A percentile compares a stretch with the other conserved stretches of the same genome.
These are phyloP conservation scores for Cryptosporidium sp. DNA, from an alignment of 169 alveolate genomes.

Conservation along the genomic window DNA sequence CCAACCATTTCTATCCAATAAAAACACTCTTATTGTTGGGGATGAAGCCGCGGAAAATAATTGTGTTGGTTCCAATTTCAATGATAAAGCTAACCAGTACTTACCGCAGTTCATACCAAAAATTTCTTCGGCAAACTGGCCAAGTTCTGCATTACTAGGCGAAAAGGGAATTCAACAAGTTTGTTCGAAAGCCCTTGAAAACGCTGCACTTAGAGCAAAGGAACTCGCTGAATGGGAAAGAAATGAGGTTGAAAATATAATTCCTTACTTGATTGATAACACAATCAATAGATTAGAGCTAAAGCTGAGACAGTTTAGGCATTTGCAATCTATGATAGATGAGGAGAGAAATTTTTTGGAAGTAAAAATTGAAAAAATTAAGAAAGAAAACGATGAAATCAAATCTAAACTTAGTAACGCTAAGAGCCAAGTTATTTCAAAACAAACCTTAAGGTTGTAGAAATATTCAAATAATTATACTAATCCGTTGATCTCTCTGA, in stretches of 20 bases:
- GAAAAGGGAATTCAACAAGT: conserved; percentile 70
- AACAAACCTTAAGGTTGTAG: conserved; percentile 26
- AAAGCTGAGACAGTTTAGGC: conserved; percentile 43
- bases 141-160: conserved; percentile 63
- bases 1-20: background rate
- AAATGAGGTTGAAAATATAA: conserved; percentile 29
- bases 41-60: background rate
- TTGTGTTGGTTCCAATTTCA: background rate
- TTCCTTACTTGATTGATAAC: conserved; percentile 56
- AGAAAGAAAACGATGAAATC: conserved; percentile 33
- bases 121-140: conserved; percentile 69
- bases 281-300: conserved; percentile 52
- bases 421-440: conserved; percentile 12
- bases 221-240: conserved; percentile 66
- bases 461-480: background rate
- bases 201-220: conserved; percentile 63
- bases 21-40: background rate
- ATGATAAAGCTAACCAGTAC: background rate
- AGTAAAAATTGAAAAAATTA: conserved; percentile 34
- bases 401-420: conserved; percentile 33
- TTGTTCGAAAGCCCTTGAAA: conserved; percentile 66
- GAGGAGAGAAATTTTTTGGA: conserved; percentile 60
- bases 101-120: conserved; percentile 52
- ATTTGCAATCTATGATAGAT: conserved; percentile 68
- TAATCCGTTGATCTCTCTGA: background rate